Evolutionary conservation across 1,284 basidiomycete species (phyloP).

Genomic region (Volvariella surrecta): DNA sequence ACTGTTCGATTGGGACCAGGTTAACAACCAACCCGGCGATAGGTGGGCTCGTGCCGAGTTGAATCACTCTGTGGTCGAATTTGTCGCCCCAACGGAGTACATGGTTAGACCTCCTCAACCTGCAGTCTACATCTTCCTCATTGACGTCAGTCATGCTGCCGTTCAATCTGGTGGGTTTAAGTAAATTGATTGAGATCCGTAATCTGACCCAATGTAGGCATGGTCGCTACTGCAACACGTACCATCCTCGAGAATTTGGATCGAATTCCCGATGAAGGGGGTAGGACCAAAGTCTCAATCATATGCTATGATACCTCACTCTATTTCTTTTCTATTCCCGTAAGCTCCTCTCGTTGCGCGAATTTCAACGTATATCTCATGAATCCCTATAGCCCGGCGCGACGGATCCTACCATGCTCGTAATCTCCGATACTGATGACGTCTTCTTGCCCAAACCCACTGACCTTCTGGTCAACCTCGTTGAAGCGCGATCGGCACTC

Average conservation of each 20-base stretch:
- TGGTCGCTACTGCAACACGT: slow-evolving; percentile 96
- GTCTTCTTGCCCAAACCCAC: slow-evolving; percentile 97
- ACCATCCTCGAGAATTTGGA: slow-evolving; percentile 95
- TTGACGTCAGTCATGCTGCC: slow-evolving; percentile 92
- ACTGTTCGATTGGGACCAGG: slow-evolving; percentile 97
- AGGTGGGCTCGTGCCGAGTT: slow-evolving; percentile 92
- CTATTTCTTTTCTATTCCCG: slow-evolving; percentile 93
- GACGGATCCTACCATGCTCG: slow-evolving; percentile 89
- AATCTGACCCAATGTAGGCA: slow-evolving; percentile 42
- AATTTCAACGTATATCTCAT: neutral
- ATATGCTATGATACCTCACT: slow-evolving; percentile 90
- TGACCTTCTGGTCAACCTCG: slow-evolving; percentile 91
- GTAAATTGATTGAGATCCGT: neutral
- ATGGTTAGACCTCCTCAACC: slow-evolving; percentile 99
- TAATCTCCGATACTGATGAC: slow-evolving; percentile 94
- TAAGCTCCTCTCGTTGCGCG: slow-evolving; percentile 23
- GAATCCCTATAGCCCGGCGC: slow-evolving; percentile 52
- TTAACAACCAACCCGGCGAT: slow-evolving; percentile 90
- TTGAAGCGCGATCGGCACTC: slow-evolving; percentile 76
- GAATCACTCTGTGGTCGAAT: slow-evolving; percentile 92
- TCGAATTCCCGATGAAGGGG: slow-evolving; percentile 91
- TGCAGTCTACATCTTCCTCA: slow-evolving; percentile 93
- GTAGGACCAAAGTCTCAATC: slow-evolving; percentile 87
- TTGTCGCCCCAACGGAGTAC: slow-evolving; percentile 97
- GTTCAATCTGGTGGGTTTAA: slow-evolving; percentile 66